Base-by-base conservation (phyloP, 2,329 filamentous ascomycete species). In the Neofusicoccum laricinum region DNA sequence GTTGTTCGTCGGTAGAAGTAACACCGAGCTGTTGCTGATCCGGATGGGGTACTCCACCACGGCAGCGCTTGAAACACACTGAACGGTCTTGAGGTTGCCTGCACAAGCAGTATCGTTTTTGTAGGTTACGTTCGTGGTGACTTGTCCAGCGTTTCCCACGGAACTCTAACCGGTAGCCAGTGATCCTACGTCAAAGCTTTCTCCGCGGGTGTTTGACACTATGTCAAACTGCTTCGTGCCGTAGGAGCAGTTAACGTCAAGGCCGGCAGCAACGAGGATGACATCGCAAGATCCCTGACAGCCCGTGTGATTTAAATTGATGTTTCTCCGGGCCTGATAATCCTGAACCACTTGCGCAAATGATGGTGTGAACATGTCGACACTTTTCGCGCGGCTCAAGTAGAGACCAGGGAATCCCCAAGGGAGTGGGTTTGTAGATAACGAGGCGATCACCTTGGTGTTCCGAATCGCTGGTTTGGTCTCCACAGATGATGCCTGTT, bases 21-120 rank as follows among this genome's bases (percentile, higher is more conserved):
- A 6, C 25, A 30, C 25, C 7, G 25, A 30, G 15, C 65, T 61
- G 36, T 70, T 68, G 3, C 57, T 48, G 34, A 70, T 64, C 7
- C 61, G 25, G 32, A 70, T 32, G 3, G 53, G 40, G 17, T 67
- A 61, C 4, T 67, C 57, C 17, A 63, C 62, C 11, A 38, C 66
- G 14, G 64, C 66, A 48, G 65, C 64, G n/a, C 49, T 55, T 0
- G 69, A 30, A 2, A 59, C 59, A 49, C 69, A 70, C 15, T 61
- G 67, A 8, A 66, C 57, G 5, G 65, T 48, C 34, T 65, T 58
- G 21, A 70, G 41, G 3, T 65, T 43, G 30, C 68, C 69, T 38
- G 49, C 58, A 34, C 68, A 70, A 10, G 66, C 64, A 8, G 61
- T 36, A 5, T 66, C 64, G 14, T 66, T 40, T 40, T 70, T 70